Percentiles rank a stretch among this genome's conserved stretches.
These are phyloP conservation scores for Ascochyta clinopodiicola DNA, from an alignment of 2,329 filamentous ascomycete species.

Conservation along the genomic window DNA sequence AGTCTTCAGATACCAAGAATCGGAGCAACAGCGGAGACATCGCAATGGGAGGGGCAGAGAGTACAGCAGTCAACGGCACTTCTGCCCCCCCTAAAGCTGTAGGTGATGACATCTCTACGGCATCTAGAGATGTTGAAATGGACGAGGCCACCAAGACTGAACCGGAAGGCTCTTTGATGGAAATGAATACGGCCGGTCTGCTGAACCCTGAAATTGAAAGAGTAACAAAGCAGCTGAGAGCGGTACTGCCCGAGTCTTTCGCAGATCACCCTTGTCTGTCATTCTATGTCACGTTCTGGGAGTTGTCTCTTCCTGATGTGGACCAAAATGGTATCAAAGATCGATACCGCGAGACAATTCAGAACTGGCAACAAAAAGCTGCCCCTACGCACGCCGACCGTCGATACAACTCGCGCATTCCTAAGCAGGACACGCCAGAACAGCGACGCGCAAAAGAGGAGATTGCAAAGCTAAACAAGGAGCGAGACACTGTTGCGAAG, in stretches of 20 bases:
- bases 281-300: slow-evolving; percentile 93
- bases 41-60: slow-evolving; percentile 36
- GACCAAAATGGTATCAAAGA: slow-evolving; percentile 69
- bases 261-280: slow-evolving; percentile 76
- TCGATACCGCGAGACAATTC: slow-evolving; percentile 79
- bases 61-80: slow-evolving; percentile 14
- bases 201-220: slow-evolving; percentile 73
- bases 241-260: slow-evolving; percentile 65
- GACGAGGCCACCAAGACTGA: slow-evolving; percentile 36
- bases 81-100: not conserved
- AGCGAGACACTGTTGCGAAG: slow-evolving; percentile 61
- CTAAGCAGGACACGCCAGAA: slow-evolving; percentile 62
- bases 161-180: not conserved
- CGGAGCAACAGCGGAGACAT: slow-evolving; percentile 59
- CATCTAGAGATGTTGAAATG: slow-evolving; percentile 50
- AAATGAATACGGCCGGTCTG: not conserved
- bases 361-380: slow-evolving; percentile 40
- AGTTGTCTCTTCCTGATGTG: slow-evolving; percentile 77
- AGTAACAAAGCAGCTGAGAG: slow-evolving; percentile 72
- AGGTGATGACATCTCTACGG: slow-evolving; percentile 10
- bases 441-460: slow-evolving; percentile 75
- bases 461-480: slow-evolving; percentile 62
- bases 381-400: slow-evolving; percentile 62
- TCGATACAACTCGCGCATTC: slow-evolving; percentile 59
- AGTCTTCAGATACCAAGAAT: slow-evolving; percentile 12